phyloP scores from a whole-genome alignment of 768 basidiomycete species.

The Suillus lakei region DNA sequence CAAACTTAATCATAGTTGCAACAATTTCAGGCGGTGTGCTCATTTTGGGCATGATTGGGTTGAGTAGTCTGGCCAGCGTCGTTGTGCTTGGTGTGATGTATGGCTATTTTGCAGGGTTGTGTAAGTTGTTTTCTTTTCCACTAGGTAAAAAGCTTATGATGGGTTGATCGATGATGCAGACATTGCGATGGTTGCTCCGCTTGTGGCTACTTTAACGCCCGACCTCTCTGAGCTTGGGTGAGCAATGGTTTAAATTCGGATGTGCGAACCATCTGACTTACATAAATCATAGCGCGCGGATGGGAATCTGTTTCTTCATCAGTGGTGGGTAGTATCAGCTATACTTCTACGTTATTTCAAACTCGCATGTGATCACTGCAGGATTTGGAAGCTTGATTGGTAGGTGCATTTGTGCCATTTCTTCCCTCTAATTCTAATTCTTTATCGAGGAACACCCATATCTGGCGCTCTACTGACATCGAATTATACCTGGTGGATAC shows the following conservation, averaged over 20 bases:
- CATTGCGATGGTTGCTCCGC: conserved; percentile 45
- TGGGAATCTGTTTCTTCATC: conserved; percentile 55
- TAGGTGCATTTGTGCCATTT: conserved; percentile 11
- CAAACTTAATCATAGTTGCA: conserved; percentile 44
- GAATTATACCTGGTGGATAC: conserved; percentile 61
- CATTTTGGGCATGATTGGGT: conserved; percentile 45
- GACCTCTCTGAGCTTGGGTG: too few relatives aligned
- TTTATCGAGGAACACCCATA: conserved; percentile 54
- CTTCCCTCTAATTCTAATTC: conserved; percentile 21
- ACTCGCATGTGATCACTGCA: conserved; percentile 1
- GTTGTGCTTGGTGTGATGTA: conserved; percentile 45
- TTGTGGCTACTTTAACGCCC: conserved; percentile 46
- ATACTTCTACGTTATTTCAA: conserved; percentile 8
- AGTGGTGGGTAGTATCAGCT: conserved; percentile 37
- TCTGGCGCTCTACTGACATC: conserved; percentile 58
- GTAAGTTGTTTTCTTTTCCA: conserved; percentile 18
- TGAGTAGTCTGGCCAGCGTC: conserved; percentile 38
- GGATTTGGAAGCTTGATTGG: conserved; percentile 30
- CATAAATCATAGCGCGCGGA: conserved; percentile 30
- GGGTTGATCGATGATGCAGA: conserved; percentile 25
- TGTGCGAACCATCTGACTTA: conserved; percentile 6
- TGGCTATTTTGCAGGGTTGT: conserved; percentile 48
- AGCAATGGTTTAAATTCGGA: conserved; percentile 7
- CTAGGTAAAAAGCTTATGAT: not conserved
- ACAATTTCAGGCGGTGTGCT: conserved; percentile 35